Conservation (phyloP, 129 eudicot genomes). For the Glebionis coronaria region DNA sequence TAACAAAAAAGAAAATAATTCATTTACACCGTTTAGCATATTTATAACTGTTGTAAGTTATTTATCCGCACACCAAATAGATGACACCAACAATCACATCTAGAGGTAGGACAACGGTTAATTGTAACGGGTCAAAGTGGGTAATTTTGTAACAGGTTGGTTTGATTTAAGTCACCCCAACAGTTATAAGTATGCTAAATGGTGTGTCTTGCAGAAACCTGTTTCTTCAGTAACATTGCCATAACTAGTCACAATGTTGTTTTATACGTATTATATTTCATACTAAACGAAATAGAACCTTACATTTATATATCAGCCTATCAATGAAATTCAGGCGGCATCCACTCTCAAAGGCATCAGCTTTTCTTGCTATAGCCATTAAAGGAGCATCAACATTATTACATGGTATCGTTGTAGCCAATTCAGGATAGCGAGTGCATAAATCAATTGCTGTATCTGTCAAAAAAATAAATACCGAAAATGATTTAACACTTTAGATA, state of each 20-base stretch:
- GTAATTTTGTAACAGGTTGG: neutral
- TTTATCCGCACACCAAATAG: too few relatives aligned
- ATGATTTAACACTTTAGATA: neutral
- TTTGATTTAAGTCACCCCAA: neutral
- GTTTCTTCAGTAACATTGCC: neutral
- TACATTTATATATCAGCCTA: slow-evolving; percentile 34
- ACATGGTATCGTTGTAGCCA: slow-evolving; percentile 40
- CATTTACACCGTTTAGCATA: too few relatives aligned
- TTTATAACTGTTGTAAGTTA: too few relatives aligned
- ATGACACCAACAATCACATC: neutral
- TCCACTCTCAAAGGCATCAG: slow-evolving; percentile 47
- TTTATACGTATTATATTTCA: neutral
- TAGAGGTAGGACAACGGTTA: too few relatives aligned
- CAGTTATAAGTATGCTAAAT: too few relatives aligned
- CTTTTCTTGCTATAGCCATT: slow-evolving; percentile 45
- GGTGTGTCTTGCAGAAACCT: neutral
- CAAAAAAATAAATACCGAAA: neutral
- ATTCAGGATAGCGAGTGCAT: slow-evolving; percentile 31
- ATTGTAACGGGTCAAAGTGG: neutral
- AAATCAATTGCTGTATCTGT: slow-evolving; percentile 42
- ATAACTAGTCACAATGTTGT: neutral
- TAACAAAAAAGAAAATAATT: too few relatives aligned
- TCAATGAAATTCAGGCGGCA: slow-evolving; percentile 31
- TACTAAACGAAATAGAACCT: neutral
- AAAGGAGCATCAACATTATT: slow-evolving; percentile 37